Percentiles rank a stretch among this genome's conserved stretches.
phyloP scores from a whole-genome alignment of 805 yeast species.

The Pachysolen tannophilus region DNA sequence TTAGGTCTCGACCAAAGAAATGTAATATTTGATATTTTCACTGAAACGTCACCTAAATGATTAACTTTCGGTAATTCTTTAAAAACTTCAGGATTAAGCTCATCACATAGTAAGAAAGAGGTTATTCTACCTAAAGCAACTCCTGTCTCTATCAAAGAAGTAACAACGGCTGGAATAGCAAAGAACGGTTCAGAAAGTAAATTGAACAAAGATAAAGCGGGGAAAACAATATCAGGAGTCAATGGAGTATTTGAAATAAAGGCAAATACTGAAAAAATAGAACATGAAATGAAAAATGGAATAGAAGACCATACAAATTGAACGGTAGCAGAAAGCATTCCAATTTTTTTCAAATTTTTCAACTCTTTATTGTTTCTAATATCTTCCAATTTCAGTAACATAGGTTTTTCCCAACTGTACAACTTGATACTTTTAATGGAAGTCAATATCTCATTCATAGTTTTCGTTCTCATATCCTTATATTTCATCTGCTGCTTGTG shows the following conservation, averaged over 20 bases:
- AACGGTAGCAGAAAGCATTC: conserved; percentile 35
- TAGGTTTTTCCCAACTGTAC: conserved; percentile 65
- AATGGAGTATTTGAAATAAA: conserved; percentile 36
- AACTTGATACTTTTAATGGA: conserved; percentile 59
- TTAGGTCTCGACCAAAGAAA: conserved; percentile 39
- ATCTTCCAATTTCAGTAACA: conserved; percentile 41
- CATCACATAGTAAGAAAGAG: conserved; percentile 37
- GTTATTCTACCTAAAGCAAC: conserved; percentile 50
- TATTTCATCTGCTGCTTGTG: conserved; percentile 52
- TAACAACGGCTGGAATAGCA: conserved; percentile 50
- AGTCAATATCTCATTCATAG: conserved; percentile 50
- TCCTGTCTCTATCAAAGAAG: conserved; percentile 47
- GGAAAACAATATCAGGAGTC: conserved; percentile 63
- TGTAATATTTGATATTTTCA: conserved; percentile 39
- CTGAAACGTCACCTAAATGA: conserved; percentile 24
- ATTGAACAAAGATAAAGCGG: conserved; percentile 55
- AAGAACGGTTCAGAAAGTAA: conserved; percentile 51
- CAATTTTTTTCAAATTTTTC: conserved; percentile 39
- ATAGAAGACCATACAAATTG: conserved; percentile 56
- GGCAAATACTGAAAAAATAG: conserved; percentile 50
- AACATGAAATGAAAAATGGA: conserved; percentile 57
- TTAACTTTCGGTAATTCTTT: conserved; percentile 14
- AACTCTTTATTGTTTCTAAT: conserved; percentile 55
- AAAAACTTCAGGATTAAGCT: conserved; percentile 29
- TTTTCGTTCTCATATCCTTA: conserved; percentile 52